A percentile compares a stretch with the other conserved stretches of the same genome.
These are phyloP conservation scores for Pyricularia pennisetigena DNA, from an alignment of 2,329 filamentous ascomycete species.

Conservation along the genomic window DNA sequence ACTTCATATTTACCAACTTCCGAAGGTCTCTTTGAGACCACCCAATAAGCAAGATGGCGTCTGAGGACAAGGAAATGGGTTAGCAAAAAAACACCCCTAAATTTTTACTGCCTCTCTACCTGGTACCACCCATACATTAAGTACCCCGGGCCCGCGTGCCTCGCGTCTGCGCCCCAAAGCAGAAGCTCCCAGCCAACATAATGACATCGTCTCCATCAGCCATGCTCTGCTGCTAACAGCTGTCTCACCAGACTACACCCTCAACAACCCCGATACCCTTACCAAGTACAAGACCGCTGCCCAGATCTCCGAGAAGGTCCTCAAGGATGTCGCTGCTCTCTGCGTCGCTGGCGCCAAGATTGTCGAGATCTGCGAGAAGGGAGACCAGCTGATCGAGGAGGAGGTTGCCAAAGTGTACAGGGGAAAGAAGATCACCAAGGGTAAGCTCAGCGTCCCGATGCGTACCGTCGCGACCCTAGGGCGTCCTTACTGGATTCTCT, in stretches of 20 bases:
- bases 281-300: slow-evolving; percentile 99
- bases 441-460: slow-evolving; percentile 31
- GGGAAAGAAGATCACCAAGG: slow-evolving; percentile 94
- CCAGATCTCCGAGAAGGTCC: slow-evolving; percentile 89
- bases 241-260: slow-evolving; percentile 61
- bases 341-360: slow-evolving; percentile 84
- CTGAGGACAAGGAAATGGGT: slow-evolving; percentile 36
- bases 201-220: background rate
- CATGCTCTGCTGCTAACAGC: background rate
- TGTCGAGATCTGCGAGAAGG: slow-evolving; percentile 87
- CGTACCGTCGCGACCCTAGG: background rate
- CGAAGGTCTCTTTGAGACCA: background rate
- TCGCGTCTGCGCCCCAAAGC: background rate
- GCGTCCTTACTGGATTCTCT: background rate
- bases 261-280: slow-evolving; percentile 87
- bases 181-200: background rate
- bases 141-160: slow-evolving; percentile 5
- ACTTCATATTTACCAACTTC: background rate
- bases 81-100: slow-evolving; percentile 15
- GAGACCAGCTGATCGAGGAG: slow-evolving; percentile 89
- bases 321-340: slow-evolving; percentile 69
- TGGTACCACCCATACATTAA: slow-evolving; percentile 14
- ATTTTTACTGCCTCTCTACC: background rate
- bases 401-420: slow-evolving; percentile 95
- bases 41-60: slow-evolving; percentile 11